phyloP scores from a whole-genome alignment of 768 basidiomycete genomes.

The Exsudoporus frostii region DNA sequence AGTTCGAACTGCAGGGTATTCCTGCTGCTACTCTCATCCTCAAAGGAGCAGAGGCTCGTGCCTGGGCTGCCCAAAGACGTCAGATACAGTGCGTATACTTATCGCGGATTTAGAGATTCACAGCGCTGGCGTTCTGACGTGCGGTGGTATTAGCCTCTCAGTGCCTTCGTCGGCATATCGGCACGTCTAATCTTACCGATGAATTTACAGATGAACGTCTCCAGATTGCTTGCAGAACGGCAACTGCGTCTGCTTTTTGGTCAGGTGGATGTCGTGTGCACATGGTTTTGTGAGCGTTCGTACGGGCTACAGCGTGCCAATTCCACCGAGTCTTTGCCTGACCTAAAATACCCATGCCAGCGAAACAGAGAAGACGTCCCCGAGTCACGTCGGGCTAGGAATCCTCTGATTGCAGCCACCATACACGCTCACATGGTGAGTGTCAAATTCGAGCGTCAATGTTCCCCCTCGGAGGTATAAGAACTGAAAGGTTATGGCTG shows the following conservation, averaged over 20 bases:
- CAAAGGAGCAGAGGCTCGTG: background rate
- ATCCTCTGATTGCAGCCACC: too few relatives aligned
- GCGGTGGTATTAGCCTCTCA: too few relatives aligned
- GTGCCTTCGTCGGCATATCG: too few relatives aligned
- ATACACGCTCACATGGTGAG: conserved; percentile 8
- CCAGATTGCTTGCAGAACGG: too few relatives aligned
- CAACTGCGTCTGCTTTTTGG: background rate
- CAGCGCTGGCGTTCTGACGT: too few relatives aligned
- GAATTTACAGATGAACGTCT: too few relatives aligned
- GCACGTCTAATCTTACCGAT: too few relatives aligned
- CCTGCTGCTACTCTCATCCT: background rate
- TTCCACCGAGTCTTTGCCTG: background rate
- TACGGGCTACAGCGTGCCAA: background rate
- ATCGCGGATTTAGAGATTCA: too few relatives aligned
- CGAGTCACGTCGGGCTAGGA: too few relatives aligned
- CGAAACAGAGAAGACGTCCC: too few relatives aligned
- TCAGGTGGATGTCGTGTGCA: conserved; percentile 17
- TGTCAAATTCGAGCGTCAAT: background rate
- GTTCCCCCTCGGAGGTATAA: conserved; percentile 16
- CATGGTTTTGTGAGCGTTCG: conserved; percentile 8
- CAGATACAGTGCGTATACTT: background rate
- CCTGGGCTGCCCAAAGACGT: background rate
- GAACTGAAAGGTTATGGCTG: conserved; percentile 4
- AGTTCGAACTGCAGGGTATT: background rate
- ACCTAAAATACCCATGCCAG: conserved; percentile 1